Base-by-base conservation (phyloP, 2,329 filamentous ascomycete genomes). In the Colletotrichum lupini region DNA sequence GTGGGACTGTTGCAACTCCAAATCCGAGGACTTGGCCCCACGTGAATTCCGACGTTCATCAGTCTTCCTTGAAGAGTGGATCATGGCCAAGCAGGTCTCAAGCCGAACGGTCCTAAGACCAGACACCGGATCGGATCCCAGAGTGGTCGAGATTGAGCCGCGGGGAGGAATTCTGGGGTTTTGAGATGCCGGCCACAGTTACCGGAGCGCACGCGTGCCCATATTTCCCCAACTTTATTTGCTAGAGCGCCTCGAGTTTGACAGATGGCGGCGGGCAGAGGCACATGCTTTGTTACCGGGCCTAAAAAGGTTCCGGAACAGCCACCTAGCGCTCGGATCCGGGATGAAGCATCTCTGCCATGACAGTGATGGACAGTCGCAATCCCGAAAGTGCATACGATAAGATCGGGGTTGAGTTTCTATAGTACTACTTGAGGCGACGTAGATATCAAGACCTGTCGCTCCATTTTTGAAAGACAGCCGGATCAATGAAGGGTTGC, bases 401-500 rank as follows among this genome's bases (percentile, higher is more conserved):
- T 19, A 22, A 32, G 9, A n/a, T 52, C 26, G 30, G 26, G 3
- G n/a, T 30, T 19, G 12, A 14, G 24, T 19, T 22, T 19, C 4
- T 9, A 19, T 6, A 22, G 19, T 19, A n/a, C 19, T 3, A 26
- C 30, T 22, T 49, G 42, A 49, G 11, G 30, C 11, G 28, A 19
- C 7, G 16, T 49, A 37, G 4, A 35, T 14, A 14, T 73, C 56
- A 73, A n/a, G 71, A 37, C 46, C 55, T 63, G 56, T 14, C 19
- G n/a, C 63, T 61, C 72, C 68, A 71, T 37, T 73, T 58, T 35
- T 71, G 71, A 52, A 76, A 67, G 5, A 76, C 30, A 9, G 67
- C 24, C 8, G 76, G 68, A 24, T 77, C 70, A 49, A 77, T 30
- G 37, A 78, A 78, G 14, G 77, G 77, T 35, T 77, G 77, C 6